Conservation (phyloP, 106 monocot species). For the Triglochin maritima region DNA sequence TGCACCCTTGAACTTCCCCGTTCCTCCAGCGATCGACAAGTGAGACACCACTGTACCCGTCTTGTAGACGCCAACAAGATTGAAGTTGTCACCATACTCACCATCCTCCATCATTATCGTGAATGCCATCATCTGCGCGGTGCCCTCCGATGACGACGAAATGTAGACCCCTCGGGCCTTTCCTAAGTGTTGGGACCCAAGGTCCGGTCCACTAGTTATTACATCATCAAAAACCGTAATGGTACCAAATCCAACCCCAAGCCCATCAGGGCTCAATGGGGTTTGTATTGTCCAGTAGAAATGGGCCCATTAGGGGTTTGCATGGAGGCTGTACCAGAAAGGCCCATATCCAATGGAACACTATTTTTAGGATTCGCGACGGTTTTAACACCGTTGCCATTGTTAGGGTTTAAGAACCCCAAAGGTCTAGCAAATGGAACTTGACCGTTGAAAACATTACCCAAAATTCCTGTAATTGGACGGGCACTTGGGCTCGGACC, state of each 20-base stretch:
- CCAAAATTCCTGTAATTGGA: not conserved
- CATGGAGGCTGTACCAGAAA: conserved; percentile 1
- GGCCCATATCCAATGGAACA: conserved; percentile 14
- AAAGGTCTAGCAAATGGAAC: conserved; percentile 24
- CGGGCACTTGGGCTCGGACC: not conserved
- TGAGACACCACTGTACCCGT: conserved; percentile 12
- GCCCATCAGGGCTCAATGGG: conserved; percentile 28
- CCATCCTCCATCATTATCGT: conserved; percentile 28
- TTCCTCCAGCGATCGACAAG: conserved; percentile 26
- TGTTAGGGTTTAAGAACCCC: conserved; percentile 14
- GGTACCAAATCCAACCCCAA: conserved; percentile 28
- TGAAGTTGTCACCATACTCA: conserved; percentile 29
- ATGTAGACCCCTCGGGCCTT: conserved; percentile 27
- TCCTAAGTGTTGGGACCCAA: conserved; percentile 17
- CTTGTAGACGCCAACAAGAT: conserved; percentile 32
- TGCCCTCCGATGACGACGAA: conserved; percentile 20
- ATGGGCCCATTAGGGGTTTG: conserved; percentile 16
- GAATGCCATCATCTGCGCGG: conserved; percentile 28
- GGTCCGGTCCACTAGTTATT: conserved; percentile 20
- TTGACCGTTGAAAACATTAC: conserved; percentile 7
- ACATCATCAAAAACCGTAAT: conserved; percentile 26
- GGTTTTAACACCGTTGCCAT: conserved; percentile 14
- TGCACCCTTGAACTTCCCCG: conserved; percentile 31
- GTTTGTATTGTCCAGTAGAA: conserved; percentile 14
- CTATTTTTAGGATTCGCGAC: conserved; percentile 14